Evolutionary conservation across 768 basidiomycete species (phyloP).

Genomic region (Agaricus subrufescens): DNA sequence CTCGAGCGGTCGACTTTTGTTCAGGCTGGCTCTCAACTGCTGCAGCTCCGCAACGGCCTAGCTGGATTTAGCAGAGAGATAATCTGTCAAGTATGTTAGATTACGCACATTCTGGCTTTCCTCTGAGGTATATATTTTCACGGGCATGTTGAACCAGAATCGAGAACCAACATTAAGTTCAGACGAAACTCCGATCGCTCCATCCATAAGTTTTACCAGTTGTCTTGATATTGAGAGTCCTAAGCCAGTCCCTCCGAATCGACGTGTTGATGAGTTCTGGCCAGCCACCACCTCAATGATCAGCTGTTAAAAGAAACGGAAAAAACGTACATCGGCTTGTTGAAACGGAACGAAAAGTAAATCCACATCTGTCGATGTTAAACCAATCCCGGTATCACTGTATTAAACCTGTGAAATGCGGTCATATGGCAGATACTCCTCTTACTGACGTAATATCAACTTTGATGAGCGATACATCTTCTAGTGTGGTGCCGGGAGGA

Average conservation of each 20-base stretch:
- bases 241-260: constrained; percentile 75
- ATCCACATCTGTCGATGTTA: constrained; percentile 62
- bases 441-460: constrained; percentile 57
- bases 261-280: constrained; percentile 66
- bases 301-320: neutral
- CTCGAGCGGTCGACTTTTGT: constrained; percentile 39
- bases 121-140: constrained; percentile 48
- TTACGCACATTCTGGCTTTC: constrained; percentile 51
- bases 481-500: constrained; percentile 15
- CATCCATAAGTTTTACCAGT: constrained; percentile 72
- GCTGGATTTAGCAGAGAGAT: neutral
- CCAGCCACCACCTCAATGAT: neutral
- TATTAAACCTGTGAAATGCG: neutral
- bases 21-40: constrained; percentile 40
- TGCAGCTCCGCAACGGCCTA: constrained; percentile 46
- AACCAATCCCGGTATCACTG: constrained; percentile 71
- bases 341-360: constrained; percentile 71
- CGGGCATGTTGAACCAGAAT: constrained; percentile 75
- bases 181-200: constrained; percentile 66
- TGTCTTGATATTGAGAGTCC: constrained; percentile 73
- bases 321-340: constrained; percentile 54
- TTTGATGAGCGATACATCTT: constrained; percentile 48
- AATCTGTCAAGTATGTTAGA: neutral
- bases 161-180: constrained; percentile 58
- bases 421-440: neutral